Evolutionary conservation across 2,329 filamentous ascomycete genomes (phyloP).

Genomic region (Sporothrix dimorphospora): DNA sequence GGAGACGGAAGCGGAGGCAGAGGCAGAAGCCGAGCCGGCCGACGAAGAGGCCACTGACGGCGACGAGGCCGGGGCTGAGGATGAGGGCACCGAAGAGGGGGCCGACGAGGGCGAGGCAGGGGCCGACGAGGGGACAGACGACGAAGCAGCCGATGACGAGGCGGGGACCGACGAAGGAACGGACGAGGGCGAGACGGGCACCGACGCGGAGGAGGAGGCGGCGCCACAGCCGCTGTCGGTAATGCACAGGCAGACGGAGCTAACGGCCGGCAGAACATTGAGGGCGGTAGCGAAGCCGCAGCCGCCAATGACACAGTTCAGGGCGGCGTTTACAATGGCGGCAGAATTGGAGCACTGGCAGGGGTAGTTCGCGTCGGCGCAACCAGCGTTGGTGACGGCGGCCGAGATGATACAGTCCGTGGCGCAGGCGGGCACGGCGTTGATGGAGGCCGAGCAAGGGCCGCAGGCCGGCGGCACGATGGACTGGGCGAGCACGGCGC

Average conservation of each 20-base stretch:
- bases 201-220: background rate
- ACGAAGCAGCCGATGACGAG: background rate
- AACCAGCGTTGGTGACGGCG: conserved; percentile 12
- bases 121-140: background rate
- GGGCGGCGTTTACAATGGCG: conserved; percentile 20
- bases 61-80: background rate
- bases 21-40: background rate
- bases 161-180: background rate
- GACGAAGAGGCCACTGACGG: background rate
- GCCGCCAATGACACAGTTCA: conserved; percentile 25
- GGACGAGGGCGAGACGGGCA: background rate
- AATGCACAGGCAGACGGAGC: background rate
- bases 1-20: conserved; percentile 15
- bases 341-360: conserved; percentile 28
- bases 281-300: conserved; percentile 21
- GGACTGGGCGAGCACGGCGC: background rate
- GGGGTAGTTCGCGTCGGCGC: conserved; percentile 10
- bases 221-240: conserved; percentile 12
- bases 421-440: conserved; percentile 15
- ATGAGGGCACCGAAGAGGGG: background rate
- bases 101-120: background rate
- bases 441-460: background rate
- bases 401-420: conserved; percentile 10
- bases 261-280: background rate
- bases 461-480: conserved; percentile 9